A percentile compares a stretch with the other conserved stretches of the same genome.
phyloP scores from a whole-genome alignment of 1,284 basidiomycete species.

The Heterobasidion annosum region DNA sequence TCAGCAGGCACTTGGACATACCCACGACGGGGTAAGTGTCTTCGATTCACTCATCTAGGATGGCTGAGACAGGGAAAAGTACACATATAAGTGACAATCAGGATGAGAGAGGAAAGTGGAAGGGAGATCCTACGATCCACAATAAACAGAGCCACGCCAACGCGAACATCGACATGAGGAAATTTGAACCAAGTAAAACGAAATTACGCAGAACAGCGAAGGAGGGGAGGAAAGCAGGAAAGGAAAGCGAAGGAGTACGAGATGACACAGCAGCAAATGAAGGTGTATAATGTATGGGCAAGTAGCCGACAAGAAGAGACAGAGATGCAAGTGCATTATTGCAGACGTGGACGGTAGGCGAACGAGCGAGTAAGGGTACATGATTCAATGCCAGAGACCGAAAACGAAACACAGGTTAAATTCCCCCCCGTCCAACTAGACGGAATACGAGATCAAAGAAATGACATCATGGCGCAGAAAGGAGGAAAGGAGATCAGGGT shows the following conservation, averaged over 20 bases:
- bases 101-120: neutral
- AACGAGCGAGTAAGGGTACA: neutral
- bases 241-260: neutral
- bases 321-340: neutral
- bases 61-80: neutral
- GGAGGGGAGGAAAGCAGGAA: neutral
- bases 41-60: neutral
- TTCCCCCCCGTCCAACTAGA: neutral
- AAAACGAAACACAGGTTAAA: neutral
- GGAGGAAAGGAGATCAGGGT: neutral
- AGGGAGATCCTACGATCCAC: neutral
- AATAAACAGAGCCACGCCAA: neutral
- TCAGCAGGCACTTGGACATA: too few relatives aligned
- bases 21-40: too few relatives aligned
- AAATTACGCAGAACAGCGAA: neutral
- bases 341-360: neutral
- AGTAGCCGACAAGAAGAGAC: neutral
- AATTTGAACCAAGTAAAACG: neutral
- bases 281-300: neutral
- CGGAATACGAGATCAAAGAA: neutral
- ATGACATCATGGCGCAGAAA: neutral
- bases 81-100: neutral
- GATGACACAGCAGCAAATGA: neutral
- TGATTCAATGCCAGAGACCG: neutral
- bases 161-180: neutral